Conservation (phyloP, 495 filamentous ascomycete species). For the Tuber borchii region DNA sequence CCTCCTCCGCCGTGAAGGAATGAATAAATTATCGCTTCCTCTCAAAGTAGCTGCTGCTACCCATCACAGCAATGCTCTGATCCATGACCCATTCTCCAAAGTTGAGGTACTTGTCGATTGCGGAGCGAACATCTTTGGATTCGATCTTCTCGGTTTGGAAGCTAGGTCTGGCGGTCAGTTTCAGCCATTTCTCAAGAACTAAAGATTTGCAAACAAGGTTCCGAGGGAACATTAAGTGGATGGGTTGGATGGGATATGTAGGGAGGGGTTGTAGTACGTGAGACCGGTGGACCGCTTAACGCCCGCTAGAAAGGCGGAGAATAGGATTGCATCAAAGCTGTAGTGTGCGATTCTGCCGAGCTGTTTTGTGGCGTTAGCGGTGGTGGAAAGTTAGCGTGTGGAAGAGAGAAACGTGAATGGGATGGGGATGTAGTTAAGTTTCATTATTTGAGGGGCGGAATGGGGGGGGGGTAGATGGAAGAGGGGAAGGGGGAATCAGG, state of each 20-base stretch:
- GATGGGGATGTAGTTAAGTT: background rate
- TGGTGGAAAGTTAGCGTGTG: conserved; percentile 24
- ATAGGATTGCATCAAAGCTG: conserved; percentile 88
- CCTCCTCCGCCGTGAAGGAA: background rate
- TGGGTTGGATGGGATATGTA: conserved; percentile 8
- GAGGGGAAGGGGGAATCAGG: conserved; percentile 13
- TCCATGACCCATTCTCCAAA: conserved; percentile 98
- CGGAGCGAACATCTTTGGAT: conserved; percentile 76
- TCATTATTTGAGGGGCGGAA: background rate
- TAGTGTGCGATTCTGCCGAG: conserved; percentile 88
- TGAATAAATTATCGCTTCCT: conserved; percentile 60
- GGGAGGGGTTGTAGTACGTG: conserved; percentile 63
- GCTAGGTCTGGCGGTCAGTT: conserved; percentile 50
- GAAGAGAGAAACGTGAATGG: conserved; percentile 5
- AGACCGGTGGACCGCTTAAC: conserved; percentile 93
- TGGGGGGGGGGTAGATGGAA: background rate
- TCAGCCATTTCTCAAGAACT: conserved; percentile 18
- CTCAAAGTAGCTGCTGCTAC: conserved; percentile 82
- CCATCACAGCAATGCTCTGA: conserved; percentile 83
- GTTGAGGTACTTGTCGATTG: conserved; percentile 90
- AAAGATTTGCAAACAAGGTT: background rate
- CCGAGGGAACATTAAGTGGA: conserved; percentile 8
- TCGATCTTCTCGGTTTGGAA: conserved; percentile 82
- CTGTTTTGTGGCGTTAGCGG: conserved; percentile 61
- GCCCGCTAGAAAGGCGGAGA: conserved; percentile 92